A percentile compares a stretch with the other conserved stretches of the same genome.
Conservation (phyloP, 352 stramenopile species). For the Globisporangium carolinianum region DNA sequence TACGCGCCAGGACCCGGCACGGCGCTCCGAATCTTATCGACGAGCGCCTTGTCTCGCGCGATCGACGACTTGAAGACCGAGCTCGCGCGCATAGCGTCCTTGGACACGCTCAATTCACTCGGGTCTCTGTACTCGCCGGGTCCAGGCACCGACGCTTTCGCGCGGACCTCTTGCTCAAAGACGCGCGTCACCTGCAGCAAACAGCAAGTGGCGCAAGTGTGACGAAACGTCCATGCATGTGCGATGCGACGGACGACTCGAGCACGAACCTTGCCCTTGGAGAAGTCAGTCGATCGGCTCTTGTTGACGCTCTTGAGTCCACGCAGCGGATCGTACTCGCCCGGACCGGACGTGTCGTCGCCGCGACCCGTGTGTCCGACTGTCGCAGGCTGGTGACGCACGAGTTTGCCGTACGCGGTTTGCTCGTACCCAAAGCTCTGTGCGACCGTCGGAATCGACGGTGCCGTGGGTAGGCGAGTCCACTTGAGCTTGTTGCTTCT, state of each 20-base stretch:
- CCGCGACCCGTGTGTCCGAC: slow-evolving; percentile 46
- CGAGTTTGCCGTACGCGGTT: slow-evolving; percentile 57
- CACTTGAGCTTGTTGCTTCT: slow-evolving; percentile 52
- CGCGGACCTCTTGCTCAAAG: slow-evolving; percentile 54
- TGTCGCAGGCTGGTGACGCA: slow-evolving; percentile 53
- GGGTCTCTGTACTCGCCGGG: slow-evolving; percentile 54
- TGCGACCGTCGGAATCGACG: slow-evolving; percentile 60
- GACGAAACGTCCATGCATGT: neutral
- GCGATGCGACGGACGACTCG: neutral
- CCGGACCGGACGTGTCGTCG: slow-evolving; percentile 55
- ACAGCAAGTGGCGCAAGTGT: neutral
- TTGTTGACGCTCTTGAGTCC: slow-evolving; percentile 67
- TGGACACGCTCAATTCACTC: slow-evolving; percentile 17
- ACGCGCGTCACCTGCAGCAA: slow-evolving; percentile 30
- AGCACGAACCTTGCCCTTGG: slow-evolving; percentile 41
- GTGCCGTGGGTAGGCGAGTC: slow-evolving; percentile 57
- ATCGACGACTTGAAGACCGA: slow-evolving; percentile 69
- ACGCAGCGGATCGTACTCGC: slow-evolving; percentile 65
- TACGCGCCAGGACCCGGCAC: slow-evolving; percentile 67
- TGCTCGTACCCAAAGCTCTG: slow-evolving; percentile 82
- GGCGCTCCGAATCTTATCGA: slow-evolving; percentile 21
- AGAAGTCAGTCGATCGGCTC: slow-evolving; percentile 57
- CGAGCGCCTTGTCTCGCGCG: slow-evolving; percentile 37
- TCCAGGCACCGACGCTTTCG: slow-evolving; percentile 43
- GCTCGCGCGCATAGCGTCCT: slow-evolving; percentile 41